phyloP scores from a whole-genome alignment of 176 grass and related monocot genomes.

The Guadua angustifolia region DNA sequence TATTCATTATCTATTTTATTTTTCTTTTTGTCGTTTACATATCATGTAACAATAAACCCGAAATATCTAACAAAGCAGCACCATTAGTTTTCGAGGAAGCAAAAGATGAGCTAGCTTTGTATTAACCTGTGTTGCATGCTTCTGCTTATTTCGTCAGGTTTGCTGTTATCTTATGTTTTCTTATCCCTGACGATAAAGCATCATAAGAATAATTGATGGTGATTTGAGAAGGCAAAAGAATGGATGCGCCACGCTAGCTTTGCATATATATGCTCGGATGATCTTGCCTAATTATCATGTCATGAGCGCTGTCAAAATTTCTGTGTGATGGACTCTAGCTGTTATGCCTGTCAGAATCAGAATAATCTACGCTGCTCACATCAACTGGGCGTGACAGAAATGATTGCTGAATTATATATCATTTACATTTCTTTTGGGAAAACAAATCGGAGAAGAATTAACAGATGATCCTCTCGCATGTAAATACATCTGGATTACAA shows the following conservation, averaged over 20 bases:
- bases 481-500: neutral
- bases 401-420: neutral
- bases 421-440: neutral
- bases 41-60: conserved; percentile 55
- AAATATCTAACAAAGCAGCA: conserved; percentile 59
- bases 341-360: neutral
- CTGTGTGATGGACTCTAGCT: neutral
- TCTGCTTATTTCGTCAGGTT: neutral
- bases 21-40: conserved; percentile 22
- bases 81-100: conserved; percentile 36
- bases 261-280: neutral
- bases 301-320: neutral
- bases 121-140: neutral
- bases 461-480: neutral
- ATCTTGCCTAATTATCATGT: neutral
- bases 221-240: neutral
- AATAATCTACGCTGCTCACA: neutral
- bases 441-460: neutral
- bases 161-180: neutral
- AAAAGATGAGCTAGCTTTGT: conserved; percentile 5
- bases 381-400: neutral
- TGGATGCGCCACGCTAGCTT: neutral
- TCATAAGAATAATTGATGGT: neutral
- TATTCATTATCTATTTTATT: conserved; percentile 32
- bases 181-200: neutral